A percentile compares a stretch with the other conserved stretches of the same genome.
Evolutionary conservation across 768 basidiomycete species (phyloP).

Genomic region (Pleurotus ostreatus): DNA sequence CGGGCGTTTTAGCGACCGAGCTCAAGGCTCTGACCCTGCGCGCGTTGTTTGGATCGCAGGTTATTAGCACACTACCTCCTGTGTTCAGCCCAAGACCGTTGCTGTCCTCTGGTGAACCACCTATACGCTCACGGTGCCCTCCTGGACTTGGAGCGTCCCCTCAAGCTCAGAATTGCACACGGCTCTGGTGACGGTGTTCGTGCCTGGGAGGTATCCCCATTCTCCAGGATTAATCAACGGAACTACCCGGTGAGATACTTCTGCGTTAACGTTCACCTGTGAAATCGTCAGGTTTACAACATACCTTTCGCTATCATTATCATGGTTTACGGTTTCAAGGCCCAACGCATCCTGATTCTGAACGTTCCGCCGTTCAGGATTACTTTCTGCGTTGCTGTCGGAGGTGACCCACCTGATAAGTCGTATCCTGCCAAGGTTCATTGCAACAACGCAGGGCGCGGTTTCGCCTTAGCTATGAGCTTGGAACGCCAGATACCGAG

Average conservation of each 20-base stretch:
- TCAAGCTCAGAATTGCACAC: no score
- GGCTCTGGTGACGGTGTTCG: not conserved
- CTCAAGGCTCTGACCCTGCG: not conserved
- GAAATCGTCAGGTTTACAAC: not conserved
- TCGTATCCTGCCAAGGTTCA: no score
- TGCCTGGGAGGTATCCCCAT: constrained; percentile 7
- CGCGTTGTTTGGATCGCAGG: not conserved
- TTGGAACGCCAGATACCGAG: no score
- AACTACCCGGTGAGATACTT: constrained; percentile 1
- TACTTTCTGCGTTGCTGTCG: not conserved
- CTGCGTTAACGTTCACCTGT: not conserved
- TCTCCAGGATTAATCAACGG: constrained; percentile 3
- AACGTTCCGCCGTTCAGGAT: not conserved
- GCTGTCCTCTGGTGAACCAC: no score
- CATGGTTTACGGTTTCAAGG: constrained; percentile 1
- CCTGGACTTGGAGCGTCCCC: no score
- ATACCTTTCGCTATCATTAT: not conserved
- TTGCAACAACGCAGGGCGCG: no score
- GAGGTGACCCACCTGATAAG: not conserved
- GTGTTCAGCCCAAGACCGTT: no score
- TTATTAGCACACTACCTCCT: not conserved
- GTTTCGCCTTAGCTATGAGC: no score
- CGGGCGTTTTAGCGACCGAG: constrained; percentile 3
- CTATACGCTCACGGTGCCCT: no score
- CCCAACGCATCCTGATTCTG: not conserved